phyloP scores from a whole-genome alignment of 805 yeast genomes.

The Wickerhamomyces pijperi region DNA sequence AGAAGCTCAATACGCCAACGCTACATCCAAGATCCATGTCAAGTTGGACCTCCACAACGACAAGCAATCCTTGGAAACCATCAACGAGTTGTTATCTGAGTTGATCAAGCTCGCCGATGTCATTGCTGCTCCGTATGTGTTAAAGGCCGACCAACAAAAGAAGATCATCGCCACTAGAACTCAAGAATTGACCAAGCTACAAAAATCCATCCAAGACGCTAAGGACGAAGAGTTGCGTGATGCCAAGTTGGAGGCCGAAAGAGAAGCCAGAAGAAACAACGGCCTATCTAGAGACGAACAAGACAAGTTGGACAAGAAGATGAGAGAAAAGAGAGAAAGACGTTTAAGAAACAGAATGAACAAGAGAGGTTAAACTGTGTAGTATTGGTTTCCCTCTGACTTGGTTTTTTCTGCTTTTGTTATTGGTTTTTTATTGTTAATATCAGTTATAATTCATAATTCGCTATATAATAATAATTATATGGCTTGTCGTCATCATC shows the following conservation, averaged over 20 bases:
- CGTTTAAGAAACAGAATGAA: constrained; percentile 44
- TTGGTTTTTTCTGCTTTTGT: too few species aligned
- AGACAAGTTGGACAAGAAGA: constrained; percentile 67
- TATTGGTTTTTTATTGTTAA: too few species aligned
- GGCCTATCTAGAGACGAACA: constrained; percentile 67
- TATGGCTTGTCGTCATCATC: too few species aligned
- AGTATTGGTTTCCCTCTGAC: too few species aligned
- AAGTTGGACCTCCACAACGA: constrained; percentile 41
- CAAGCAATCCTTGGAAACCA: constrained; percentile 35
- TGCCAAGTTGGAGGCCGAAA: constrained; percentile 60
- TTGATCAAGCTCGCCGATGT: constrained; percentile 44
- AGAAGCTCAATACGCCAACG: constrained; percentile 37
- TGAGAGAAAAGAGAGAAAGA: constrained; percentile 71
- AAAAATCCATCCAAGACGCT: constrained; percentile 52
- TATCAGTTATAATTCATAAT: too few species aligned
- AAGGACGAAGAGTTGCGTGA: constrained; percentile 60
- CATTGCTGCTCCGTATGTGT: constrained; percentile 35
- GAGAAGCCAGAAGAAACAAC: constrained; percentile 47
- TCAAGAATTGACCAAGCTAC: constrained; percentile 56
- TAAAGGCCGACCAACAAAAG: constrained; percentile 66
- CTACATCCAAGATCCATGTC: constrained; percentile 40
- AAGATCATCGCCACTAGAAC: constrained; percentile 74
- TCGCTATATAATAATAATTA: too few species aligned
- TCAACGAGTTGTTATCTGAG: constrained; percentile 39
- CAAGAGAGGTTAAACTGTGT: constrained; percentile 7